These are phyloP conservation scores for Adansonia grandidieri DNA, from an alignment of 441 rosid species.

Conservation along the genomic window DNA sequence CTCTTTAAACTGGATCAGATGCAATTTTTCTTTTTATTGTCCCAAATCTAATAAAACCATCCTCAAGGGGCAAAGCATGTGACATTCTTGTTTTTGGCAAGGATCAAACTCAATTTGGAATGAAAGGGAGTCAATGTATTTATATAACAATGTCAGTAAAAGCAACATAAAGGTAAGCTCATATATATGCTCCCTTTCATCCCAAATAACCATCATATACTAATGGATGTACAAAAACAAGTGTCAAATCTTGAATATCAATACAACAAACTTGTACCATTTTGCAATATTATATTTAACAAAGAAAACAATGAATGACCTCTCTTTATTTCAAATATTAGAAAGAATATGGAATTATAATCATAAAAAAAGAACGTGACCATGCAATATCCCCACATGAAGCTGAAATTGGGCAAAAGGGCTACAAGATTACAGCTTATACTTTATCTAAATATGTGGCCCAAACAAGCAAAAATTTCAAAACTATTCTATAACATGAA, in stretches of 20 bases:
- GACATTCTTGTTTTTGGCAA: neutral
- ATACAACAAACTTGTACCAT: neutral
- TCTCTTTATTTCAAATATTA: neutral
- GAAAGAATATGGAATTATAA: neutral
- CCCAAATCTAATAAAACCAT: neutral
- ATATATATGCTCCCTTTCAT: neutral
- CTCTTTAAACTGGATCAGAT: neutral
- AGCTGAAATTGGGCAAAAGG: neutral
- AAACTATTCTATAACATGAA: constrained; percentile 4
- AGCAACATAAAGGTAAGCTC: neutral
- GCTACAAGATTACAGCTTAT: neutral
- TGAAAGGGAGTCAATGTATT: neutral
- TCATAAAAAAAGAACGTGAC: neutral
- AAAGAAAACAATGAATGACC: neutral
- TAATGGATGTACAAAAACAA: neutral
- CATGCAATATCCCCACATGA: neutral
- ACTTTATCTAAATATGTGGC: neutral
- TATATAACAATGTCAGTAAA: neutral
- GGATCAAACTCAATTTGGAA: neutral
- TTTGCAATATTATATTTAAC: neutral
- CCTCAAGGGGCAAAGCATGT: neutral
- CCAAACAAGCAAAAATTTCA: neutral
- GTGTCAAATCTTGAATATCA: neutral
- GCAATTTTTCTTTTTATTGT: neutral
- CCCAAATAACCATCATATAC: neutral